Percentiles rank a stretch among this genome's conserved stretches.
Evolutionary conservation across 148 eudicot species (phyloP).

Genomic region (Linanthus parryae): DNA sequence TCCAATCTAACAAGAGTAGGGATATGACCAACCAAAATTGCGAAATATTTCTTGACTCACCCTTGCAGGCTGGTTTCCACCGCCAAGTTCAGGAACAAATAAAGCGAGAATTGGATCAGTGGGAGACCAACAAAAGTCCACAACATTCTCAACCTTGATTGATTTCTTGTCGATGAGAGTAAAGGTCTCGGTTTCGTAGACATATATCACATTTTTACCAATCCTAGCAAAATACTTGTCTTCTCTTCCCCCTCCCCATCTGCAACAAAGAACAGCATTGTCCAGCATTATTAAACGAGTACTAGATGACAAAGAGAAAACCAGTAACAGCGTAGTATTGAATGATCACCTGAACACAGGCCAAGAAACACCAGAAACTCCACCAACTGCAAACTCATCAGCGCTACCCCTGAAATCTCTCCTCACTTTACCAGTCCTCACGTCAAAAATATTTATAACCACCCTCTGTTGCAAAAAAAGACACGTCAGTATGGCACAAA

Average conservation of each 20-base stretch:
- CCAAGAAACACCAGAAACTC: slow-evolving; percentile 88
- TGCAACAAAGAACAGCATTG: slow-evolving; percentile 20
- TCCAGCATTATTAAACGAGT: too few species aligned
- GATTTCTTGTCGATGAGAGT: slow-evolving; percentile 86
- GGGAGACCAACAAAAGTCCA: slow-evolving; percentile 96
- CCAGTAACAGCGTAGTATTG: too few species aligned
- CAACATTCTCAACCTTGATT: slow-evolving; percentile 84
- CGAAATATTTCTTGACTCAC: too few species aligned
- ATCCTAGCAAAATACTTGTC: slow-evolving; percentile 92
- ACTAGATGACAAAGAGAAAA: too few species aligned
- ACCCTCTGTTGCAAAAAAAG: slow-evolving; percentile 42
- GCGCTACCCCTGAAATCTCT: slow-evolving; percentile 95
- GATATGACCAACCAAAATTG: too few species aligned
- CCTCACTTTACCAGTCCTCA: slow-evolving; percentile 88
- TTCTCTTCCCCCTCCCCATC: slow-evolving; percentile 95
- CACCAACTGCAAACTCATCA: slow-evolving; percentile 85
- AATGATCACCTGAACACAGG: slow-evolving; percentile 75
- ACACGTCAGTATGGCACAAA: slow-evolving; percentile 11
- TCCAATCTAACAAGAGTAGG: too few species aligned
- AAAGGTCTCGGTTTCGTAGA: slow-evolving; percentile 91
- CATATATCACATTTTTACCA: slow-evolving; percentile 83
- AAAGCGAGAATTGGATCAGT: slow-evolving; percentile 80
- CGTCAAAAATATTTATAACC: slow-evolving; percentile 77
- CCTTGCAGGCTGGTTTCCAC: slow-evolving; percentile 93
- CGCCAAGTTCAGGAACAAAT: slow-evolving; percentile 88